These are phyloP conservation scores for Raffaelea ambrosiae DNA, from an alignment of 2,329 filamentous ascomycete genomes.

Conservation along the genomic window DNA sequence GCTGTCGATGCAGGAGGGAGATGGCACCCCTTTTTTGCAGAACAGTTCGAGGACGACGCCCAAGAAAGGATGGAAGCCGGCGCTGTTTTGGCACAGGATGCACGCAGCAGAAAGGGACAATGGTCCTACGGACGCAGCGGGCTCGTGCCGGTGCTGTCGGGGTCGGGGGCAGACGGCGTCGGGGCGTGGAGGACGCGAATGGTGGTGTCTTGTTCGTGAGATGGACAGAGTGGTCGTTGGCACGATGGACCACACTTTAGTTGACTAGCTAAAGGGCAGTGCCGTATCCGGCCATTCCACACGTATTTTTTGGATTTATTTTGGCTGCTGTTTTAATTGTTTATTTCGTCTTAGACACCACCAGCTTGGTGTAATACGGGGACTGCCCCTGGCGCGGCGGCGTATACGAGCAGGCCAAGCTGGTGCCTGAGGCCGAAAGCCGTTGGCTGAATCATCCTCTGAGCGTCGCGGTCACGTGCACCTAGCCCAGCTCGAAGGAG, in stretches of 20 bases:
- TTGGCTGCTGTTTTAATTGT: background rate
- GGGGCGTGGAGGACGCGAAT: background rate
- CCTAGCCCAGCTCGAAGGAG: no score
- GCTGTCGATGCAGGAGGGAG: background rate
- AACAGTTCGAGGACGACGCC: background rate
- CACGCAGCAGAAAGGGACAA: background rate
- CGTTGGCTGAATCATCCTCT: no score
- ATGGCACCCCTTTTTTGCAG: background rate
- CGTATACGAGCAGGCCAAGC: no score
- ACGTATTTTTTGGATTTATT: background rate
- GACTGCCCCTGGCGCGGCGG: no score
- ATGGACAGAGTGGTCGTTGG: no score
- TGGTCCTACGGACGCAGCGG: background rate
- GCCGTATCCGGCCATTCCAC: conserved; percentile 4
- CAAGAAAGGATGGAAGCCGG: background rate
- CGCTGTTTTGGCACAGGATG: no score
- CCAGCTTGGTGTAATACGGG: no score
- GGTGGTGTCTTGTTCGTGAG: background rate
- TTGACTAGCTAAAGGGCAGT: background rate
- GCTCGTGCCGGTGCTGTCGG: conserved; percentile 1
- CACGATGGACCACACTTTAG: background rate
- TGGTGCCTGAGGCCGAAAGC: no score
- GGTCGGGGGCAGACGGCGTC: background rate
- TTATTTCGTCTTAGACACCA: no score
- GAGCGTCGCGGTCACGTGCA: no score